Evolutionary conservation across 2,329 filamentous ascomycete species (phyloP), one percentile per base, ranked within the genome.

Genomic region (Colletotrichum tanaceti): DNA sequence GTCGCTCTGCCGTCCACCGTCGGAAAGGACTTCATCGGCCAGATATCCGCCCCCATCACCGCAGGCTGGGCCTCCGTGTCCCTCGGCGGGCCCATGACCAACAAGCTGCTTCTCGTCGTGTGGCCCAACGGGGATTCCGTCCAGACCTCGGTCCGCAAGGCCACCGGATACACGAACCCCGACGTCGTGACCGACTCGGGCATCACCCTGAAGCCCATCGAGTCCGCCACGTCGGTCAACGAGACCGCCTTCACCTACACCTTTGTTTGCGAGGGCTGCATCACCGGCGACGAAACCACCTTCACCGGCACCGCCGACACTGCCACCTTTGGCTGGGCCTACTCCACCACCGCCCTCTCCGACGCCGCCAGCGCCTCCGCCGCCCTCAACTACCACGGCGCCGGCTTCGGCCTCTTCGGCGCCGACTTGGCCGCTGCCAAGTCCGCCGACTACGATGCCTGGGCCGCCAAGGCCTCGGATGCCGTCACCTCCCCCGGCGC

Each of bases 161-260:
- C 72, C 44, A 76, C 74, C 18, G 77, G 77, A 61, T 84, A 84
- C 73, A 77, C 77, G 60, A 78, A 78, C 50, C 82, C 83, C 16
- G 72, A 77, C 3, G 76, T 80, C 5, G 79, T 81, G 70, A 78
- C 77, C 7, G 77, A 77, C 20, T 73, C 58, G 7, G 55, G 76
- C 18, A 77, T 81, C 49, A 75, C 78, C 46, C 72, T 81, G 32
- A 72, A 74, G n/a, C 78, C 81, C n/a, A 85, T 85, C 70, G 73
- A 79, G 20, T 80, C 80, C 18, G 82, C 82, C 9, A 84, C 81
- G 16, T 83, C 80, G 64, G 73, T 82, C 66, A 86, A 85, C 75
- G 75, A 73, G 59, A 85, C 83, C 2, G 80, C 84, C 73, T 81
- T 81, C 74, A 79, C 79, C 7, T 83, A 81, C 71, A 86, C 84